phyloP scores from a whole-genome alignment of 805 yeast genomes.

The Starmerella davenportii region DNA sequence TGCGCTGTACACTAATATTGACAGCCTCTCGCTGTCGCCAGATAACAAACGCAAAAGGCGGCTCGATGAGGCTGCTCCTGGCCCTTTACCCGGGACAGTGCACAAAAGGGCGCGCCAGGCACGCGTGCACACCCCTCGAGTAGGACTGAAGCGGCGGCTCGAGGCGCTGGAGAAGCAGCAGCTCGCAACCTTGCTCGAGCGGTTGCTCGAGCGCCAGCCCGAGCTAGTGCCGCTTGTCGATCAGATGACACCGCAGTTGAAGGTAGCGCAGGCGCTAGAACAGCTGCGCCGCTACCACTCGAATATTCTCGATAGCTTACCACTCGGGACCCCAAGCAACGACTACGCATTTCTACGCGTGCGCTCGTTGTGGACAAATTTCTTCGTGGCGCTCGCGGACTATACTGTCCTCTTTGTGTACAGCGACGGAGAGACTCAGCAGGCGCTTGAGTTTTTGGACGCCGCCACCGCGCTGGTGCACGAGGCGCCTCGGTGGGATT shows the following conservation, averaged over 20 bases:
- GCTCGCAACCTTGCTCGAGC: conserved; percentile 34
- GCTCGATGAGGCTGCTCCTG: conserved; percentile 8
- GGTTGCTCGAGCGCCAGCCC: conserved; percentile 43
- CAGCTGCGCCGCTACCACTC: conserved; percentile 32
- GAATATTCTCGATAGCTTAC: conserved; percentile 34
- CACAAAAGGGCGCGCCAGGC: conserved; percentile 8
- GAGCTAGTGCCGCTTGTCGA: conserved; percentile 37
- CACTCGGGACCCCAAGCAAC: conserved; percentile 34
- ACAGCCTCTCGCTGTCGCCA: conserved; percentile 10
- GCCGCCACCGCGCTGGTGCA: conserved; percentile 42
- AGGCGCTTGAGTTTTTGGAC: conserved; percentile 45
- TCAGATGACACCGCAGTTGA: conserved; percentile 38
- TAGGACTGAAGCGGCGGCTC: conserved; percentile 38
- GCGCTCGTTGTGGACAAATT: conserved; percentile 47
- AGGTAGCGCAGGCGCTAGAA: conserved; percentile 33
- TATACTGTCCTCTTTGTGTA: conserved; percentile 56
- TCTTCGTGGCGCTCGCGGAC: conserved; percentile 53
- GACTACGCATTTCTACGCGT: conserved; percentile 68
- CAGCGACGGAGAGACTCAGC: conserved; percentile 34
- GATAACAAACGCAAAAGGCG: conserved; percentile 18
- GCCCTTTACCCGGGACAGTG: conserved; percentile 1
- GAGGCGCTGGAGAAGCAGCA: conserved; percentile 47
- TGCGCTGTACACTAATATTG: conserved; percentile 4
- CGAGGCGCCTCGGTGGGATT: conserved; percentile 47
- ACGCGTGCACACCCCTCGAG: neutral